Conservation (phyloP, 495 filamentous ascomycete genomes). For the Antarctomyces pellizariae region DNA sequence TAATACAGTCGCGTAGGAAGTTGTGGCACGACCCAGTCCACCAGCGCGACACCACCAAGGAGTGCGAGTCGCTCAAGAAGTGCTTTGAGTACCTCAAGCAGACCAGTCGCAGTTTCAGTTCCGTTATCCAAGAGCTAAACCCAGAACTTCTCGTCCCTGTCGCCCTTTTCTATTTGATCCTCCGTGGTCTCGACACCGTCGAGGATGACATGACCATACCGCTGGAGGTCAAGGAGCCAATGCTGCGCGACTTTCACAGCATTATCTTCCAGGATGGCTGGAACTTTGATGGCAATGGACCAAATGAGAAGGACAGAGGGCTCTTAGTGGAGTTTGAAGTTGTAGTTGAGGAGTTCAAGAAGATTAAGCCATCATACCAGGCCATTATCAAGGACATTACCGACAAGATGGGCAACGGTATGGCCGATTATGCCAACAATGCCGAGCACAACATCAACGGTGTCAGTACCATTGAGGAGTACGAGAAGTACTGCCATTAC, state of each 20-base stretch:
- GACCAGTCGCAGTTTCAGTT: conserved; percentile 80
- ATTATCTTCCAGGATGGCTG: conserved; percentile 65
- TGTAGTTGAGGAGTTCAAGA: conserved; percentile 68
- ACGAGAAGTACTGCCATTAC: conserved; percentile 92
- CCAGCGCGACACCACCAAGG: conserved; percentile 51
- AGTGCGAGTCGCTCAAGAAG: conserved; percentile 42
- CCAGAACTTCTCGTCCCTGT: conserved; percentile 81
- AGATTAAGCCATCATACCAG: conserved; percentile 66
- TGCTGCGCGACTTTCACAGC: conserved; percentile 61
- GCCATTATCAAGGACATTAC: conserved; percentile 87
- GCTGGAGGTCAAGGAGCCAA: conserved; percentile 57
- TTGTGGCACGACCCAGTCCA: conserved; percentile 89
- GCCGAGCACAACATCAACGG: conserved; percentile 53
- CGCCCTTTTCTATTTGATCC: conserved; percentile 76
- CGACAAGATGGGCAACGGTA: conserved; percentile 88
- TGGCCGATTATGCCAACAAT: conserved; percentile 84
- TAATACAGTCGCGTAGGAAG: conserved; percentile 37
- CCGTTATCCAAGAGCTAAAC: conserved; percentile 88
- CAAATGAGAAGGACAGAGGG: conserved; percentile 82
- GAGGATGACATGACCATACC: conserved; percentile 95
- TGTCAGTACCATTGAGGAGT: conserved; percentile 66
- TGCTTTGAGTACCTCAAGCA: conserved; percentile 73
- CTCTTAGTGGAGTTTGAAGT: conserved; percentile 78
- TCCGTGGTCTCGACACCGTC: conserved; percentile 84
- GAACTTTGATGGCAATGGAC: conserved; percentile 68